Evolutionary conservation across 2,329 filamentous ascomycete genomes (phyloP), one percentile per base, ranked within the genome.

Genomic region (Metarhizium sp.): DNA sequence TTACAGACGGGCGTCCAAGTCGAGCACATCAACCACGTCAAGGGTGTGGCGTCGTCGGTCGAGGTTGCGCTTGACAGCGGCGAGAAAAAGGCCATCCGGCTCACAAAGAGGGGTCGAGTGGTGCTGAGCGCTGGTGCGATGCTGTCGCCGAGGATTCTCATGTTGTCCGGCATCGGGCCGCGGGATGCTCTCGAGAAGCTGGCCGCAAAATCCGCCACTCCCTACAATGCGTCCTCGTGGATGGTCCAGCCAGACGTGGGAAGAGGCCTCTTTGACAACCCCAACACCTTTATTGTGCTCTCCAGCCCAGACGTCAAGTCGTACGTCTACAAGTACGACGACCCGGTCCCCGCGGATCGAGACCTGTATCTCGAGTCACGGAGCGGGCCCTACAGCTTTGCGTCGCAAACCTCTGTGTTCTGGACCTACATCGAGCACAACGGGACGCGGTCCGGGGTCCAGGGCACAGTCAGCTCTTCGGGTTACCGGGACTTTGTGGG

Each of bases 231-330:
- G 7, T 66, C 72, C 0, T 62, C 60, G 25, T 80, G 77, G 77
- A 71, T 81, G 56, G 73, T 76, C 62, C 78, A 77, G 61, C 70
- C 70, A 0, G 68, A 71, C 4, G 73, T 82, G 4, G 78, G 78
- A 47, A 66, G 71, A 14, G 73, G 74, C 38, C 72, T 81, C 32
- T 81, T 79, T 59, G 78, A 80, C 61, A 81, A 81, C 60, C 77
- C 79, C 5, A 80, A 80, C 58, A 80, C 78, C 1, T 78, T 76
- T 58, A 76, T 80, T 62, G 73, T 77, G 59, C 67, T 80, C 1
- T 69, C 69, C 2, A 66, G 66, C 3, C 69, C 74, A 1, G 58
- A 64, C 2, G 63, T 81, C 50, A 55, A 73, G n/a, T 77, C 78
- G 0, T 80, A 78, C 62, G 66, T 61, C 10, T 73, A 79, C 62